phyloP scores from a whole-genome alignment of 345 rosid genomes.

The Bretschneidera sinensis region DNA sequence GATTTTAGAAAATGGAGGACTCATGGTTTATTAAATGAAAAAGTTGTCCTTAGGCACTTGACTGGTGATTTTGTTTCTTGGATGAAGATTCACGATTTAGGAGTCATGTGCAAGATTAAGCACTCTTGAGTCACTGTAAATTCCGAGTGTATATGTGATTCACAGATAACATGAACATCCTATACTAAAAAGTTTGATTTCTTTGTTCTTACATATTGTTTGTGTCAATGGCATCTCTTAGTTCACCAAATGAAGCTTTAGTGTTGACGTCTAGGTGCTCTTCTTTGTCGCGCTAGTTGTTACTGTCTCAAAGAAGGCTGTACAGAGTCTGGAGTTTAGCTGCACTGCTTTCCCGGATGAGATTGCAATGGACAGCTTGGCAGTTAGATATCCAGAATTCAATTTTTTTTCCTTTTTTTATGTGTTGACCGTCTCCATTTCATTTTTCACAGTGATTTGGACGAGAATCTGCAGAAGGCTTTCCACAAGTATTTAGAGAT shows the following conservation, averaged over 20 bases:
- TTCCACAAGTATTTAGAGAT: slow-evolving; percentile 73
- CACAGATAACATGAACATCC: neutral
- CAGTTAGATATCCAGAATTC: slow-evolving; percentile 42
- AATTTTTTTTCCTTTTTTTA: neutral
- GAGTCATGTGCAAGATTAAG: too few species aligned
- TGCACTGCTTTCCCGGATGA: slow-evolving; percentile 66
- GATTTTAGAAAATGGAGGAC: neutral
- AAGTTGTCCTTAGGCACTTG: too few species aligned
- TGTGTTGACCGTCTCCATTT: neutral
- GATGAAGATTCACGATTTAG: too few species aligned
- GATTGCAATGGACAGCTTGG: slow-evolving; percentile 54
- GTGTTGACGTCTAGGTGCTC: too few species aligned
- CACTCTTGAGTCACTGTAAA: too few species aligned
- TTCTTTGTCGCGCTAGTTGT: slow-evolving; percentile 36
- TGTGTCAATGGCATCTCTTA: neutral
- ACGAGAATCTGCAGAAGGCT: slow-evolving; percentile 72
- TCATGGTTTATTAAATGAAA: neutral
- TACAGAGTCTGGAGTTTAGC: slow-evolving; percentile 54
- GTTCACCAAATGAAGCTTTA: neutral
- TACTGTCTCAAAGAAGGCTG: slow-evolving; percentile 52
- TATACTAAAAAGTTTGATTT: neutral
- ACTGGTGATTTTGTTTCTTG: too few species aligned
- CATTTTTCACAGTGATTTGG: slow-evolving; percentile 65
- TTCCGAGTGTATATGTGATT: too few species aligned
- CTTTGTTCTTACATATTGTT: neutral